A percentile compares a stretch with the other conserved stretches of the same genome.
Evolutionary conservation across 23 red algal genomes (phyloP).

Genomic region (Gracilaria domingensis): DNA sequence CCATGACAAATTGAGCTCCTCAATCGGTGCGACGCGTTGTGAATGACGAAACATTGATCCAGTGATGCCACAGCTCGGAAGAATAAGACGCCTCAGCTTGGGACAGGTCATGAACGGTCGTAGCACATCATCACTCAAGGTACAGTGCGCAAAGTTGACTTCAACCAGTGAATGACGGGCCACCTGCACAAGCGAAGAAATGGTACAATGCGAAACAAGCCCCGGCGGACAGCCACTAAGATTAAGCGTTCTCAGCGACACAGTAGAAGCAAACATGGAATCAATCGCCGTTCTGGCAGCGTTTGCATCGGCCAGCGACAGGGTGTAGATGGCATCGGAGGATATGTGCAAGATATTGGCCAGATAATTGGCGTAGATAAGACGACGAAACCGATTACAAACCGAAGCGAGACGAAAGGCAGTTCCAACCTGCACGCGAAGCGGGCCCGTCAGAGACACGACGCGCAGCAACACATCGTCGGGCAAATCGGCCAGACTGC

Average conservation of each 20-base stretch:
- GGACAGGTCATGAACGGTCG: constrained; percentile 54
- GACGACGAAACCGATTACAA: constrained; percentile 37
- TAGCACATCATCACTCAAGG: constrained; percentile 37
- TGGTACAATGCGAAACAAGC: constrained; percentile 4
- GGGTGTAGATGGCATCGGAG: constrained; percentile 11
- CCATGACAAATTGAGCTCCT: constrained; percentile 52
- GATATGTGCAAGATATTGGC: background rate
- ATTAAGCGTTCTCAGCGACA: constrained; percentile 25
- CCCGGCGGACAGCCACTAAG: constrained; percentile 39
- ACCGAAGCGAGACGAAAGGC: constrained; percentile 40
- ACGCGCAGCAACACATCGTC: constrained; percentile 58
- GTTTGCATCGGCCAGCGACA: constrained; percentile 25
- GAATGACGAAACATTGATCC: constrained; percentile 46
- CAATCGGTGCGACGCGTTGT: constrained; percentile 5
- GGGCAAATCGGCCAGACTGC: constrained; percentile 23
- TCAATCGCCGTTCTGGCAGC: constrained; percentile 38
- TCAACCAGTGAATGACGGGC: constrained; percentile 16
- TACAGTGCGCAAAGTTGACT: constrained; percentile 57
- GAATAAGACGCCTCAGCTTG: constrained; percentile 3
- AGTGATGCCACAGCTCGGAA: constrained; percentile 33
- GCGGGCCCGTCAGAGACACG: constrained; percentile 11
- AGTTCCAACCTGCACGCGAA: constrained; percentile 37
- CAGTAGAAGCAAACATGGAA: constrained; percentile 45
- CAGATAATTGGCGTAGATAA: constrained; percentile 20
- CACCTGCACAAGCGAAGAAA: background rate